Evolutionary conservation across 2,329 filamentous ascomycete genomes (phyloP).

Genomic region (Claviceps capensis): DNA sequence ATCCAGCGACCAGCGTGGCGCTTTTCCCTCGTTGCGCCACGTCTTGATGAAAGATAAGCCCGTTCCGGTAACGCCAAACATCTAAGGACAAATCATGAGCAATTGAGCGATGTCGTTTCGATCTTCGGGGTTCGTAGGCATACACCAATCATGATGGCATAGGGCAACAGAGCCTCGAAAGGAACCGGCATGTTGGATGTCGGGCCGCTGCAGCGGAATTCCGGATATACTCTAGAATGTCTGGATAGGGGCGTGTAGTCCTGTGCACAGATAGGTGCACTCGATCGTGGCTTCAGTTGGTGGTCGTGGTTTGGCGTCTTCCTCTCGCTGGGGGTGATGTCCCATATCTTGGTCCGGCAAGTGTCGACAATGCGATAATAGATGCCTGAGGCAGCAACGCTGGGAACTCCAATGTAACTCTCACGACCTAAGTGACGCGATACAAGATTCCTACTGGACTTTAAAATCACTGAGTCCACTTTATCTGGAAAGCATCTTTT

Average conservation of each 20-base stretch:
- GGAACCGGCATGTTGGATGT: constrained; percentile 41
- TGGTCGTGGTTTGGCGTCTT: not conserved
- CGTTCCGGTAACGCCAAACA: constrained; percentile 48
- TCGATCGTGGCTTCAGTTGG: constrained; percentile 1
- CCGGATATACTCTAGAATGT: not conserved
- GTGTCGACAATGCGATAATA: not conserved
- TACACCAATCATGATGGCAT: constrained; percentile 50
- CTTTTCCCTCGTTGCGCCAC: constrained; percentile 47
- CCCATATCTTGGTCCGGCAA: not conserved
- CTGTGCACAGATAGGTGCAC: not conserved
- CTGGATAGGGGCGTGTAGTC: not conserved
- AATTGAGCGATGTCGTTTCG: not conserved
- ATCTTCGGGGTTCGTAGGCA: constrained; percentile 15
- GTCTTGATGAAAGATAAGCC: constrained; percentile 43
- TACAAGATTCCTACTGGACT: not conserved
- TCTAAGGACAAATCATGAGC: constrained; percentile 26
- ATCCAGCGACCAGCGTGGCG: constrained; percentile 44
- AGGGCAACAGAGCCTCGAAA: constrained; percentile 50
- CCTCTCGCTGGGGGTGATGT: not conserved
- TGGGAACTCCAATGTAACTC: constrained; percentile 1
- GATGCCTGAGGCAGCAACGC: constrained; percentile 12
- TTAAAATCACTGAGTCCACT: not conserved
- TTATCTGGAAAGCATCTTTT: no score
- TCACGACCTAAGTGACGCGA: constrained; percentile 2
- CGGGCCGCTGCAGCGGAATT: constrained; percentile 20